Conservation (phyloP, 495 filamentous ascomycete species). For the Hypoxylon lienhwacheense region DNA sequence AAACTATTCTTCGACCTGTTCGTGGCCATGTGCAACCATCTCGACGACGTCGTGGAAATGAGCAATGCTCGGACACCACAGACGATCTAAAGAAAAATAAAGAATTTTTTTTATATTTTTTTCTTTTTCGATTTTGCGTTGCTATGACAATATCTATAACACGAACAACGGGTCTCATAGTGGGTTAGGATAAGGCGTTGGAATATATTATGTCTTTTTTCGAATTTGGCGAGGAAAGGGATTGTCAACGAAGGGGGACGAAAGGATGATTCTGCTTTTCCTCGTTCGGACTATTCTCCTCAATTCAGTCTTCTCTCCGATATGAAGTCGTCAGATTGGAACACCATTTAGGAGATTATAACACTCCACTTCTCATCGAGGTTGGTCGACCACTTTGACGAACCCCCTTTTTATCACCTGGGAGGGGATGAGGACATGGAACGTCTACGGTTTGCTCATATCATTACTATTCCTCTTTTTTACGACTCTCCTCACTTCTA, state of each 20-base stretch:
- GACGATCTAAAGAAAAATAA: constrained; percentile 52
- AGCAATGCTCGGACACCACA: constrained; percentile 54
- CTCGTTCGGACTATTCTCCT: constrained; percentile 44
- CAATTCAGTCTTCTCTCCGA: constrained; percentile 42
- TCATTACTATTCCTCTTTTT: constrained; percentile 30
- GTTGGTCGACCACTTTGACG: constrained; percentile 53
- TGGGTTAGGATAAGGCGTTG: constrained; percentile 24
- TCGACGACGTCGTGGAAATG: constrained; percentile 81
- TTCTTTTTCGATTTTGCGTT: constrained; percentile 23
- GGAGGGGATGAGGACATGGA: constrained; percentile 42
- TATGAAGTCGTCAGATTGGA: constrained; percentile 51
- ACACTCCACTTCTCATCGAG: constrained; percentile 53
- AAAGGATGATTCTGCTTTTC: constrained; percentile 29
- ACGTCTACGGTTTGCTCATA: constrained; percentile 40
- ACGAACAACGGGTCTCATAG: constrained; percentile 28
- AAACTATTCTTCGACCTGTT: constrained; percentile 97
- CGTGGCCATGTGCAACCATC: constrained; percentile 95
- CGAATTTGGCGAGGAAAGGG: constrained; percentile 32
- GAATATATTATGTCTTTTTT: constrained; percentile 23
- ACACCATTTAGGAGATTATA: constrained; percentile 51
- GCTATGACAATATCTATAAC: constrained; percentile 26
- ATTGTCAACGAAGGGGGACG: constrained; percentile 26
- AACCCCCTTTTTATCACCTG: constrained; percentile 33
- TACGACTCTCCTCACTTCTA: constrained; percentile 33
- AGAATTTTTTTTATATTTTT: no score